Percentiles rank a stretch among this genome's conserved stretches.
These are phyloP conservation scores for Asterophora lycoperdoides DNA, from an alignment of 768 basidiomycete species.

Conservation along the genomic window DNA sequence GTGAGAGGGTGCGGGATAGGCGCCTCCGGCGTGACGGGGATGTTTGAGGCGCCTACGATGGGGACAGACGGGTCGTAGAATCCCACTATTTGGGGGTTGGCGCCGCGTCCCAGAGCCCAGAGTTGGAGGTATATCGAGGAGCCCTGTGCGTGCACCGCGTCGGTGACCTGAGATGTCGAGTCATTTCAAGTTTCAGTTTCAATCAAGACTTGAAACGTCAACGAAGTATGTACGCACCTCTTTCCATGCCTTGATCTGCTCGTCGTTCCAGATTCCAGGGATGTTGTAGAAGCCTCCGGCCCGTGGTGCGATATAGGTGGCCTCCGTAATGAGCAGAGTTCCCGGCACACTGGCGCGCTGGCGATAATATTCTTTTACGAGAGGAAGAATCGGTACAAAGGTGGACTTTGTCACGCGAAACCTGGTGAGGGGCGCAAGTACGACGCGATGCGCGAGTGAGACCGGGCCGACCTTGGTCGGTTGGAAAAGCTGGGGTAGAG, in stretches of 20 bases:
- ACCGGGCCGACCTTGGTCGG: constrained; percentile 33
- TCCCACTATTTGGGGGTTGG: constrained; percentile 28
- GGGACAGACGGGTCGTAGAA: constrained; percentile 32
- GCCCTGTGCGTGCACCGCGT: constrained; percentile 48
- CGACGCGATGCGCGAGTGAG: constrained; percentile 40
- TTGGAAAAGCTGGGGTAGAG: constrained; percentile 32
- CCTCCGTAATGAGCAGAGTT: constrained; percentile 44
- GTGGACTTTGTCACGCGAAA: constrained; percentile 9
- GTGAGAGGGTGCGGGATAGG: constrained; percentile 39
- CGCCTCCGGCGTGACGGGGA: constrained; percentile 15
- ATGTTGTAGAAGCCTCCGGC: constrained; percentile 47
- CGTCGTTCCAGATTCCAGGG: constrained; percentile 63
- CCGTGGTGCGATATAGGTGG: constrained; percentile 39
- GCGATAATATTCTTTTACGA: constrained; percentile 33
- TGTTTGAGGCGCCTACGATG: constrained; percentile 31
- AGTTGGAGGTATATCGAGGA: constrained; percentile 52
- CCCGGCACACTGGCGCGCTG: constrained; percentile 35
- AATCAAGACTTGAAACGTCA: too few relatives aligned
- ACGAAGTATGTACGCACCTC: constrained; percentile 23
- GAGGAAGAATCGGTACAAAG: constrained; percentile 24
- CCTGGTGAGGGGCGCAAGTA: constrained; percentile 32
- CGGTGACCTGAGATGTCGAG: constrained; percentile 11
- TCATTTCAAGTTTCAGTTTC: too few relatives aligned
- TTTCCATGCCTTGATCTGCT: constrained; percentile 58
- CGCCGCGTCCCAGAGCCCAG: constrained; percentile 51